A percentile compares a stretch with the other conserved stretches of the same genome.
phyloP scores from a whole-genome alignment of 371 early-diverging fungal species.

The Apophysomyces variabilis region DNA sequence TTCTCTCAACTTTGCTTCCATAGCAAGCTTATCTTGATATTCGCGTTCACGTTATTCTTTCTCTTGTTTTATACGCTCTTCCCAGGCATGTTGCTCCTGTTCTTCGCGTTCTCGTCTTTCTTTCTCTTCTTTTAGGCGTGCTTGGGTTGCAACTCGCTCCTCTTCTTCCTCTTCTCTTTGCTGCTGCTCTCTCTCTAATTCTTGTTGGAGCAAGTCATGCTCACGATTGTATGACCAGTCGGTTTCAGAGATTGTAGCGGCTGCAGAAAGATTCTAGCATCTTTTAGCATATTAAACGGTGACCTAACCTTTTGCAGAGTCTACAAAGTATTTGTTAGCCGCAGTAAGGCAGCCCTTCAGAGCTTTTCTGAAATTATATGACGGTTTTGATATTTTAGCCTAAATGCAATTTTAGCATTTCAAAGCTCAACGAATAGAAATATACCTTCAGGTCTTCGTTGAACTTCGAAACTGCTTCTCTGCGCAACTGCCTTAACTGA shows the following conservation, averaged over 20 bases:
- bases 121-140: no score
- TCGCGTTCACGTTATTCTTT: no score
- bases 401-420: slow-evolving; percentile 25
- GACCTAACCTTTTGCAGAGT: slow-evolving; percentile 36
- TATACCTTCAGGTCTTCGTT: slow-evolving; percentile 38
- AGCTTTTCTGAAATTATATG: slow-evolving; percentile 60
- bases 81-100: no score
- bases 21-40: no score
- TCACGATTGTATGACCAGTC: slow-evolving; percentile 83
- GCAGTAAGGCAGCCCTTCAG: slow-evolving; percentile 46
- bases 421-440: background rate
- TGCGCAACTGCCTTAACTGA: slow-evolving; percentile 86
- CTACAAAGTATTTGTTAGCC: slow-evolving; percentile 46
- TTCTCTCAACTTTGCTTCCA: no score
- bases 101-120: no score
- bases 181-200: slow-evolving; percentile 34
- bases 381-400: slow-evolving; percentile 47
- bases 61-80: no score
- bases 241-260: slow-evolving; percentile 64
- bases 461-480: slow-evolving; percentile 70
- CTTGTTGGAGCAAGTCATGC: slow-evolving; percentile 60
- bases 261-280: slow-evolving; percentile 15
- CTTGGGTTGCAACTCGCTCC: no score
- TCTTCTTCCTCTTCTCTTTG: no score
- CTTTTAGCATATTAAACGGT: background rate